Evolutionary conservation across 495 filamentous ascomycete species (phyloP).

Genomic region (Xylaria palmicola): DNA sequence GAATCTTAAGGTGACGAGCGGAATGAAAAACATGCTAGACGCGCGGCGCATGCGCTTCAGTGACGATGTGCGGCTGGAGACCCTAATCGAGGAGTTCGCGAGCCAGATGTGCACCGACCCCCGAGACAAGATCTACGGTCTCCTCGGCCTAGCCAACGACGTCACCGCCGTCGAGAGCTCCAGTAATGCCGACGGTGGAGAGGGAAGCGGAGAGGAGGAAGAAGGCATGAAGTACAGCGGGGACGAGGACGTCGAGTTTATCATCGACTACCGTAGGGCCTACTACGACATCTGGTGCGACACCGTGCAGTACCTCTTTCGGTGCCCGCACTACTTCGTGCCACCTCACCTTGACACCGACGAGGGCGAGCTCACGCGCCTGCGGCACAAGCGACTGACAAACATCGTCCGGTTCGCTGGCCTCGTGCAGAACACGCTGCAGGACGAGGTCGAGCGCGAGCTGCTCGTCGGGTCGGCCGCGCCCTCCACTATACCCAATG

Average conservation of each 20-base stretch:
- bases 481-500: too few species aligned
- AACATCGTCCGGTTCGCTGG: constrained; percentile 6
- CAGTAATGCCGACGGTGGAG: neutral
- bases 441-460: constrained; percentile 2
- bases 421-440: constrained; percentile 1
- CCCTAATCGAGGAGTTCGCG: constrained; percentile 19
- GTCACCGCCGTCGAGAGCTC: constrained; percentile 1
- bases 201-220: neutral
- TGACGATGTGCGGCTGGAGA: constrained; percentile 18
- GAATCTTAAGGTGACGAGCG: neutral
- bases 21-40: constrained; percentile 14
- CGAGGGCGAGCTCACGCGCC: neutral
- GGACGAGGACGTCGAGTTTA: constrained; percentile 1
- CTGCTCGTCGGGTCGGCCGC: too few species aligned
- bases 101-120: constrained; percentile 16
- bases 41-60: constrained; percentile 14
- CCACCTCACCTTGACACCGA: neutral
- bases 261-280: constrained; percentile 18
- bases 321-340: neutral
- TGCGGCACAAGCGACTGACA: constrained; percentile 9
- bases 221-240: too few species aligned
- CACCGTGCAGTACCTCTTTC: constrained; percentile 9
- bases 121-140: constrained; percentile 20
- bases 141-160: constrained; percentile 25
- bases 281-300: constrained; percentile 27